phyloP scores from a whole-genome alignment of 1,284 basidiomycete species.

The Leccinum pachyderme region DNA sequence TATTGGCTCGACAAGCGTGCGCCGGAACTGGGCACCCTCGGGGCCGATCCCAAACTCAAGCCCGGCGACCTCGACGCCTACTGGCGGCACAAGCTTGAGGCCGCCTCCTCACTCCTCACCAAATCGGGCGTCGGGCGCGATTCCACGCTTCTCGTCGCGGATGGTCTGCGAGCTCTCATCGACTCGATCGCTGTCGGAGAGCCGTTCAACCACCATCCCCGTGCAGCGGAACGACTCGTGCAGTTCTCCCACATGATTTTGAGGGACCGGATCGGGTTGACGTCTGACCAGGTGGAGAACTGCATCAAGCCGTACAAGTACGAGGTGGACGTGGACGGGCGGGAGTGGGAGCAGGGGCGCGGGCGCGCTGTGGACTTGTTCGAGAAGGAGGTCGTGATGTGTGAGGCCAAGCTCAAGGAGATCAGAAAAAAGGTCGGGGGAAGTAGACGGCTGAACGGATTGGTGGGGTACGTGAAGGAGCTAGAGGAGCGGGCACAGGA shows the following conservation, averaged over 20 bases:
- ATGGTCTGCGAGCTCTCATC: slow-evolving; percentile 86
- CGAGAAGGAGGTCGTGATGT: slow-evolving; percentile 82
- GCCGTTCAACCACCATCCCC: slow-evolving; percentile 90
- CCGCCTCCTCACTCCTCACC: slow-evolving; percentile 87
- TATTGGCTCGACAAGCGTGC: slow-evolving; percentile 95
- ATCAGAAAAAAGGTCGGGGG: slow-evolving; percentile 88
- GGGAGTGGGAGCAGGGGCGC: slow-evolving; percentile 90
- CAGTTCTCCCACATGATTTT: slow-evolving; percentile 92
- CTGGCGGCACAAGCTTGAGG: slow-evolving; percentile 96
- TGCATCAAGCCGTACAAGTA: slow-evolving; percentile 99
- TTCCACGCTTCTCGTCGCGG: slow-evolving; percentile 92
- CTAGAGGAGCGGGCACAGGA: slow-evolving; percentile 83
- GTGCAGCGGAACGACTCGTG: slow-evolving; percentile 83
- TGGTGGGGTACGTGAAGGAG: slow-evolving; percentile 81
- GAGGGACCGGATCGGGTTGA: slow-evolving; percentile 87
- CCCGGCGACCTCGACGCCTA: slow-evolving; percentile 84
- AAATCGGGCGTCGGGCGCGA: slow-evolving; percentile 97
- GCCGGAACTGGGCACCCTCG: slow-evolving; percentile 73
- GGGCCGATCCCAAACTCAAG: slow-evolving; percentile 68
- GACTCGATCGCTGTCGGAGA: slow-evolving; percentile 86
- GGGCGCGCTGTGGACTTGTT: slow-evolving; percentile 75
- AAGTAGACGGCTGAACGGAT: slow-evolving; percentile 68
- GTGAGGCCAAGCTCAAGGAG: slow-evolving; percentile 83
- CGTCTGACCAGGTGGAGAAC: slow-evolving; percentile 98
- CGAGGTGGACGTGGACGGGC: slow-evolving; percentile 85